phyloP scores from a whole-genome alignment of 2,329 filamentous ascomycete species.

The Proliferodiscus dingleyae region DNA sequence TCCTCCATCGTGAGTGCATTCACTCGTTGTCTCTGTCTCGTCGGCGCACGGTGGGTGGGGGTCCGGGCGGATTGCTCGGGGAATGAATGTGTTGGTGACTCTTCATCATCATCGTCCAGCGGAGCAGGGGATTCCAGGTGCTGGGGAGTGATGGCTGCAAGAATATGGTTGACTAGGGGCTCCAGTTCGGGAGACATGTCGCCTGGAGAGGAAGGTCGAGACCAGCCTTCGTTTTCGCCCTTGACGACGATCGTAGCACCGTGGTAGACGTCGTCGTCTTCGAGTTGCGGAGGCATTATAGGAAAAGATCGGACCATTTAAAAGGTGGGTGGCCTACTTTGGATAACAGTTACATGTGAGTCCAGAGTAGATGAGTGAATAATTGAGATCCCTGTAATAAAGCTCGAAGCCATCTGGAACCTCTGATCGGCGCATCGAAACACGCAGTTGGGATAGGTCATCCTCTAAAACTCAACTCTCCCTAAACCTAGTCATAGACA shows the following conservation, averaged over 20 bases:
- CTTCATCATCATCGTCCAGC: constrained; percentile 18
- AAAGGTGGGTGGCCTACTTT: not conserved
- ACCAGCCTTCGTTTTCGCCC: constrained; percentile 19
- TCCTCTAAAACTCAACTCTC: not conserved
- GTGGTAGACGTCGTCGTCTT: constrained; percentile 18
- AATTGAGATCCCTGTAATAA: constrained; percentile 12
- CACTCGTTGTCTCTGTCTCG: constrained; percentile 9
- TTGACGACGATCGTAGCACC: constrained; percentile 25
- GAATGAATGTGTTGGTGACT: constrained; percentile 3
- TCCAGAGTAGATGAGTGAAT: constrained; percentile 10
- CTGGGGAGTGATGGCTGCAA: constrained; percentile 23
- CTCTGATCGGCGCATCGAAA: constrained; percentile 8
- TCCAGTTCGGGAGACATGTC: constrained; percentile 14
- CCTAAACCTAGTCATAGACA: no score
- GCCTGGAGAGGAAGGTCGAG: constrained; percentile 19
- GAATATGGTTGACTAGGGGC: constrained; percentile 15
- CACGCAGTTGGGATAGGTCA: not conserved
- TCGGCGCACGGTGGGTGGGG: not conserved
- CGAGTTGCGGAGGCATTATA: constrained; percentile 21
- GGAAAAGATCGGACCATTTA: constrained; percentile 1
- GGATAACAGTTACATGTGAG: not conserved
- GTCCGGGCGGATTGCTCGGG: constrained; percentile 3
- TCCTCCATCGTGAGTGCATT: constrained; percentile 28
- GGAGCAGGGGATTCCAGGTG: constrained; percentile 26
- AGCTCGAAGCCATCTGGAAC: constrained; percentile 2